Evolutionary conservation across 192 early-diverging fungal genomes (phyloP), one percentile per base, ranked within the genome.

Genomic region (Backusella australiensis): DNA sequence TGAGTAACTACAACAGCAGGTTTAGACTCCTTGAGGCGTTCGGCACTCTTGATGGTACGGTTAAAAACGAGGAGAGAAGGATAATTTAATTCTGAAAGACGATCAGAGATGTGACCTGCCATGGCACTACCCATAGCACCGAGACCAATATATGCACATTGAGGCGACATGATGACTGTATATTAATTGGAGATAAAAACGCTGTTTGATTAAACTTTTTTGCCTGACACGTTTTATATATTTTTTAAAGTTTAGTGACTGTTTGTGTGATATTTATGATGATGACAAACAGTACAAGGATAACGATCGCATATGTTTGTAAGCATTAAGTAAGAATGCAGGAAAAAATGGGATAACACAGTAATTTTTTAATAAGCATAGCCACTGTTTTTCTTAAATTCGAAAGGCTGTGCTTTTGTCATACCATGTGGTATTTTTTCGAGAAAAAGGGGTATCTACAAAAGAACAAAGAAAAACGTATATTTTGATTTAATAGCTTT

Each of bases 111-210:
- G 7, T 70, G 72, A 35, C 72, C 56, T n/a, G 78, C 82, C 85
- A 93, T 92, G 11, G 82, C 86, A 59, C 74, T 52, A 29, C 91
- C 91, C 85, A 92, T 88, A 49, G 77, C 86, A 11, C 92, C 92
- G 1, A 93, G 85, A 0, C 90, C 92, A 32, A 93, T 84, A 78
- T 85, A 91, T 19, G 87, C 90, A 46, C 91, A 72, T 35, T 77
- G 70, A 34, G 68, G 39, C 12, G 44, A 66, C 56, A 63, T 63
- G 56, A 63, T 63, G 29, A 29, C 2, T 7, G 21, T 56, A 56
- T 21, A 63, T 29, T 63, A n/a, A 29, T 4, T 29, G 9, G 21
- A 63, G 6, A 63, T 3, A 63, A 63, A 63, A 29, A 63, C 4
- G 23, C 4, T 29, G 9, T 26, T 23, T 12, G 5, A 29, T 23